Conservation (phyloP, 169 alveolate species). For the Neospora caninum region DNA sequence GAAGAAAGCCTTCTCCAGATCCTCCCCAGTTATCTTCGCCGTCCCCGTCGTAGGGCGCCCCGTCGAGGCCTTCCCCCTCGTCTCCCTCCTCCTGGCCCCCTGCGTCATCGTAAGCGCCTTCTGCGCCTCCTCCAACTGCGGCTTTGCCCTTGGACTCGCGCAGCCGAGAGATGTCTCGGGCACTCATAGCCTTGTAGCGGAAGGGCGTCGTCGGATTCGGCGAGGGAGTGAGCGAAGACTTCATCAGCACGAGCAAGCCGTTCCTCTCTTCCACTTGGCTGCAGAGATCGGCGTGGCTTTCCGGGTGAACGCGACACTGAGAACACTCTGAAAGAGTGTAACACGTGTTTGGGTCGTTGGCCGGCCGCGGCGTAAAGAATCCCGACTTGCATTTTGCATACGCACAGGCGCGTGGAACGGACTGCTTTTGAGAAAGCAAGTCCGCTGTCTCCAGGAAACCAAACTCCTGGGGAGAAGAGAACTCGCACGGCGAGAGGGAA, state of each 20-base stretch:
- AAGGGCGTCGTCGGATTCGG: background rate
- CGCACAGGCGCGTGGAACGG: slow-evolving; percentile 10
- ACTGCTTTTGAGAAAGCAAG: background rate
- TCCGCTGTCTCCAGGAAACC: background rate
- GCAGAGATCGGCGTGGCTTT: background rate
- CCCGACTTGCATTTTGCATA: slow-evolving; percentile 5
- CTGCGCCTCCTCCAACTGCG: background rate
- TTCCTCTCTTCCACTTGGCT: background rate
- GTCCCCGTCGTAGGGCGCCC: background rate
- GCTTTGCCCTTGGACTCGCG: background rate
- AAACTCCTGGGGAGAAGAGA: background rate
- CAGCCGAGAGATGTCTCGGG: background rate
- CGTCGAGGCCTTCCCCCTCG: background rate
- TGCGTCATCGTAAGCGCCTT: background rate
- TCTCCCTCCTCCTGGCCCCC: background rate
- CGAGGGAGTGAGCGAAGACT: background rate
- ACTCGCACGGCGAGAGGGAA: background rate
- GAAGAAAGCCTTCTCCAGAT: background rate
- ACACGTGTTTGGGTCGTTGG: background rate
- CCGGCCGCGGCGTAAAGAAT: background rate
- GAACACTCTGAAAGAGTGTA: slow-evolving; percentile 1
- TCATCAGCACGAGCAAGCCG: background rate
- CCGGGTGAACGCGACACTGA: background rate
- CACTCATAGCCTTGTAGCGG: background rate
- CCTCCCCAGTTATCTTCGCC: background rate